Conservation (phyloP, 352 stramenopile genomes). For the Globisporangium perplexum region DNA sequence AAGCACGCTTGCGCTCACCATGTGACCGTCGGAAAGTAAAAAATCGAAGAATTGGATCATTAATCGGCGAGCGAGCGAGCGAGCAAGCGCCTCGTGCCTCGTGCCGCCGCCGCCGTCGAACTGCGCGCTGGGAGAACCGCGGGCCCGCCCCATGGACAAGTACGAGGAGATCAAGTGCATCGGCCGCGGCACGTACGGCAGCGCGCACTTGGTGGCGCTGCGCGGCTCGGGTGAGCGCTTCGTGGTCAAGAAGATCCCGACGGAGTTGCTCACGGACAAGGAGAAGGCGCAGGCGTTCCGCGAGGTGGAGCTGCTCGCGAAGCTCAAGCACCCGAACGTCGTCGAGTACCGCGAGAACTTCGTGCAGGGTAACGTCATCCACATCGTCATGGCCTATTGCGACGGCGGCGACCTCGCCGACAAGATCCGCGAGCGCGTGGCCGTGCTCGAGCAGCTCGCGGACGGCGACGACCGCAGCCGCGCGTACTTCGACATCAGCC, state of each 20-base stretch:
- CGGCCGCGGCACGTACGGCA: slow-evolving; percentile 71
- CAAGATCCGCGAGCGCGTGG: slow-evolving; percentile 51
- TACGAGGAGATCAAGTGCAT: slow-evolving; percentile 78
- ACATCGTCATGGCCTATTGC: slow-evolving; percentile 96
- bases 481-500: slow-evolving; percentile 50
- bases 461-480: slow-evolving; percentile 11
- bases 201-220: slow-evolving; percentile 57
- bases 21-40: too few species aligned
- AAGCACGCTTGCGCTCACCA: too few species aligned
- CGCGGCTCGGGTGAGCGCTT: slow-evolving; percentile 33
- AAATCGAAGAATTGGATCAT: too few species aligned
- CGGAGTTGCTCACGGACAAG: slow-evolving; percentile 70
- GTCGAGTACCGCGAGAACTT: slow-evolving; percentile 94
- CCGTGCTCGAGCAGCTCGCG: slow-evolving; percentile 19
- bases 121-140: too few species aligned
- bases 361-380: slow-evolving; percentile 70
- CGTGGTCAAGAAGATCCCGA: slow-evolving; percentile 86
- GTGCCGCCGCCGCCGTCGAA: too few species aligned
- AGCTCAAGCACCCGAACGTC: slow-evolving; percentile 92
- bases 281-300: slow-evolving; percentile 74
- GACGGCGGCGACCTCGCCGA: slow-evolving; percentile 85
- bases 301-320: slow-evolving; percentile 88
- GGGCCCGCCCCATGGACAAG: too few species aligned
- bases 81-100: too few species aligned
- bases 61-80: too few species aligned